Evolutionary conservation across 495 filamentous ascomycete genomes (phyloP).

Genomic region (Xylaria sp.): DNA sequence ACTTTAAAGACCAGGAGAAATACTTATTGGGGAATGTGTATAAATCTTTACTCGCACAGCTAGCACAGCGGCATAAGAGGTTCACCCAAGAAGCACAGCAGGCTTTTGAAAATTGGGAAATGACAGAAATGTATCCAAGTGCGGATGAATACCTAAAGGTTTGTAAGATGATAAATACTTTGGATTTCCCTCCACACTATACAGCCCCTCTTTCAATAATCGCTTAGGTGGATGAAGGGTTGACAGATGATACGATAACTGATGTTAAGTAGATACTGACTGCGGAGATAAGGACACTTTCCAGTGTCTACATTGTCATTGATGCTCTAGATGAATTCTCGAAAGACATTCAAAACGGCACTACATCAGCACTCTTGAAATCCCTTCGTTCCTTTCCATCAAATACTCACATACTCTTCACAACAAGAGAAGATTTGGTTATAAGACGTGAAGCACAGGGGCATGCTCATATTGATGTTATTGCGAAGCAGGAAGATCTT

Average conservation of each 20-base stretch:
- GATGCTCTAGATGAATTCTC: conserved; percentile 21
- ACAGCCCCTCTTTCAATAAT: background rate
- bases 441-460: background rate
- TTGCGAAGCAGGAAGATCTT: background rate
- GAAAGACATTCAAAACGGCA: conserved; percentile 4
- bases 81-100: background rate
- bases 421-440: background rate
- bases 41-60: background rate
- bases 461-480: background rate
- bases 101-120: background rate
- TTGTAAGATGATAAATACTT: background rate
- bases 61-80: background rate
- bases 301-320: conserved; percentile 30
- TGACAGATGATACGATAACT: background rate
- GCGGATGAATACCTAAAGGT: background rate
- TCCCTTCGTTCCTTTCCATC: background rate
- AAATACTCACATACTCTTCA: background rate
- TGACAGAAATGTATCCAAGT: background rate
- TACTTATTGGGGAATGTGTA: background rate
- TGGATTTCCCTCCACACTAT: background rate
- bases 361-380: conserved; percentile 2
- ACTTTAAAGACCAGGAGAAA: background rate
- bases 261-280: background rate
- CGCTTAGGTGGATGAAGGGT: background rate
- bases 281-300: background rate